A percentile compares a stretch with the other conserved stretches of the same genome.
Evolutionary conservation across 202 grass and related monocot genomes (phyloP).

Genomic region (Hordeum pubiflorum): DNA sequence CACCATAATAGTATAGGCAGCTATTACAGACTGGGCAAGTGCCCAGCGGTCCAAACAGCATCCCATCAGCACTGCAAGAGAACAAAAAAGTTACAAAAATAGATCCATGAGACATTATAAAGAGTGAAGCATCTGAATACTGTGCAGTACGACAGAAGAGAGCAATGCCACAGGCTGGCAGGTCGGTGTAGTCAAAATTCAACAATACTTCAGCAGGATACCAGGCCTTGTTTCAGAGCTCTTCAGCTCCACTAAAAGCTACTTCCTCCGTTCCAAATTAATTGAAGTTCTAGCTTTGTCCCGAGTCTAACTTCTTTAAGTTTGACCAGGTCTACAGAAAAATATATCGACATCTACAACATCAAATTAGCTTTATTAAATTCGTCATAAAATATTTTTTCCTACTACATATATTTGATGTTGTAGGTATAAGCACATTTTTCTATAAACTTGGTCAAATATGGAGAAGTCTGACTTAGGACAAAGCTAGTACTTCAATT

Average conservation of each 20-base stretch:
- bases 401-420: background rate
- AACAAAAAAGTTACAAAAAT: background rate
- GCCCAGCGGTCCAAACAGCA: constrained; percentile 85
- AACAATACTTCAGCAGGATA: background rate
- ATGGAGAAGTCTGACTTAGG: background rate
- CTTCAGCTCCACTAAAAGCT: background rate
- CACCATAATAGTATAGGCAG: constrained; percentile 56
- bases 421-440: background rate
- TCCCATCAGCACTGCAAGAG: constrained; percentile 75
- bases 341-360: background rate
- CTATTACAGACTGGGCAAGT: constrained; percentile 72
- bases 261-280: background rate
- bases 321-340: background rate
- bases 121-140: background rate
- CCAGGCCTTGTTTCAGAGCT: background rate
- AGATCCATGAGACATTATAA: background rate
- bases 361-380: background rate
- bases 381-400: background rate
- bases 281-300: background rate
- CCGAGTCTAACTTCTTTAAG: background rate
- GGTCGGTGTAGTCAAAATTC: background rate
- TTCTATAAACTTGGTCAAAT: too few relatives aligned
- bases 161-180: background rate
- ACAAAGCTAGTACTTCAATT: too few relatives aligned
- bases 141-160: background rate